Evolutionary conservation across 306 rosid species (phyloP), one percentile per base, ranked within the genome.

Genomic region (Vigna angularis): DNA sequence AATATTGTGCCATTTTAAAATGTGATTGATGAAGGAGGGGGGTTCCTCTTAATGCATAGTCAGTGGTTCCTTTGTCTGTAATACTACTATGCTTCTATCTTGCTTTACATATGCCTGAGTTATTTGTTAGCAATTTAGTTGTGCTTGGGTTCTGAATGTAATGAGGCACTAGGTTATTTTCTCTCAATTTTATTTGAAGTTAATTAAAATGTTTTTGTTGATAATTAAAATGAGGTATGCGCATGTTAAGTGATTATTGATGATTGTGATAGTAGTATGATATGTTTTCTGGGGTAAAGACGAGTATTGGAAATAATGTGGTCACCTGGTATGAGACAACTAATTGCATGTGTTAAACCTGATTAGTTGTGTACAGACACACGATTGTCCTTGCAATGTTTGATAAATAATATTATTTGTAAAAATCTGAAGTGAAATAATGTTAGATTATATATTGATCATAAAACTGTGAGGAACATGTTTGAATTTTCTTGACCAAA

Each of bases 41-140:
- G 38, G 1, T 66, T 56, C 42, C 49, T 56, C 56, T 26, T 15
- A 74, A 47, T 56, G 63, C 69, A 26, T 65, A 55, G 62, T 36
- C 61, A 17, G 5, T 66, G 51, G 50, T 74, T 81, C 63, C 13
- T 32, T 8, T 38, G 40, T 52, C 16, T 34, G 38, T 57, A 15
- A 40, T 15, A 59, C 22, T 66, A 30, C 22, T 42, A 9, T 58
- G 24, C 22, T 42, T 68, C 49, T 49, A 14, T 57, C 18, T 49
- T 20, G 63, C 50, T 16, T 50, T 26, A 67, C 28, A 50, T 9
- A 42, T 63, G 22, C 51, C 18, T 9, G 14, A 14, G 66, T 64
- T 79, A 66, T 49, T 74, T 81, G 45, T 71, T 58, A 24, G 48
- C 26, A 50, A 28, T 36, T 10, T 81, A 12, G 9, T 52, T 78